Base-by-base conservation (phyloP, 768 basidiomycete species). In the Amanita fuliginea region DNA sequence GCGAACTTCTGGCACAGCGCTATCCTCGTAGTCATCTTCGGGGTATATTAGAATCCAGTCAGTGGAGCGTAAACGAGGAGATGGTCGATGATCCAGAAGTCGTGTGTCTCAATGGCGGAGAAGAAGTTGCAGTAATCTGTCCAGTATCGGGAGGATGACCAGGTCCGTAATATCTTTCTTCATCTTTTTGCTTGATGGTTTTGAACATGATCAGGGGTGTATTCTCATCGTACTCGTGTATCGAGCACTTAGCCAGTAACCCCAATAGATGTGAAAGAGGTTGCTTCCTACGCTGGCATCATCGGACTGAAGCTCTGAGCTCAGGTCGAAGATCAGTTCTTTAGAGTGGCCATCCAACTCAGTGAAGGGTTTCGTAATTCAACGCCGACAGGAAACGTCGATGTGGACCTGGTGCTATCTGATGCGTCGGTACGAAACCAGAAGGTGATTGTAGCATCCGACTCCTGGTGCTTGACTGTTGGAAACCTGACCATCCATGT, bases 41-140 rank as follows among this genome's bases (percentile, higher is more conserved):
- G 37, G 68, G 71, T 49, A 70, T 88, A 18, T 67, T 91, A 26
- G 62, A 72, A 42, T 65, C 69, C 28, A 81, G 81, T 55, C 75
- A 75, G 60, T 89, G 88, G 86, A 86, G 86, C 57, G 84, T 90
- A 10, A 68, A 89, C 57, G 82, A 74, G 46, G 85, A 86, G 64
- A 89, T 89, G 84, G 73, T 87, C 1, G 77, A 82, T 10, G 71
- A 81, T 52, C 72, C 73, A 2, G 65, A 67, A n/a, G 52, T 53
- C 0, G 64, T 76, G 16, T 51, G 66, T 10, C 62, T 91, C 41
- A 71, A 63, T 40, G 83, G 84, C 9, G 86, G 85, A 18, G 86
- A 90, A 61, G 82, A 86, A 57, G 76, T 89, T 6, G 86, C 81
- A 11, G 72, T 90, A 21, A 90, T 91, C 37, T 83, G 83, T 55